These are phyloP conservation scores for Thymus mandschuricus DNA, from an alignment of 257 asterid genomes.

Conservation along the genomic window DNA sequence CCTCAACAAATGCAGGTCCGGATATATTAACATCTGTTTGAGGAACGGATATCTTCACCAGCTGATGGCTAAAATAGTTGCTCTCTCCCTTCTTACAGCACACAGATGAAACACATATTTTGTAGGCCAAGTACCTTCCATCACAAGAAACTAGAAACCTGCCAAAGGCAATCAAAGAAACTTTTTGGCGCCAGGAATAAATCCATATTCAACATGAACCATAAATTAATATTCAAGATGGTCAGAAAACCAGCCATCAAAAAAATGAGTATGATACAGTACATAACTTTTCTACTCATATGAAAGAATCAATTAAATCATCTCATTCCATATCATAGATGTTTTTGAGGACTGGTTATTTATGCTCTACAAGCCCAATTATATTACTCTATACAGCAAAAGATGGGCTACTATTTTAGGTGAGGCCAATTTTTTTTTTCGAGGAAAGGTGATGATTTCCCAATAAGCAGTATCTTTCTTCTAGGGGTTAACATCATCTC, in stretches of 20 bases:
- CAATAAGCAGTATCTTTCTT: not conserved
- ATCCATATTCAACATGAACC: not conserved
- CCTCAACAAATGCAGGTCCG: constrained; percentile 97
- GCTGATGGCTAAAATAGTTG: constrained; percentile 59
- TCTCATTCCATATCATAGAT: not conserved
- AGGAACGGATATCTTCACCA: constrained; percentile 68
- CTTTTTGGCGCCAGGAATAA: constrained; percentile 13
- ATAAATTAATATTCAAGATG: too few relatives aligned
- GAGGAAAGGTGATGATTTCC: too few relatives aligned
- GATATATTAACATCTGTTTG: constrained; percentile 50
- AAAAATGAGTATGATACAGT: not conserved
- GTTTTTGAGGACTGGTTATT: not conserved
- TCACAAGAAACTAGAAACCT: constrained; percentile 87
- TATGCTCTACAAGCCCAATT: not conserved
- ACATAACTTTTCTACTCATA: too few relatives aligned
- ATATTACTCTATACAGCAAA: not conserved
- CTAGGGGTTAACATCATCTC: not conserved
- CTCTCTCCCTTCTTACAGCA: constrained; percentile 48
- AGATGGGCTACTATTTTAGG: not conserved
- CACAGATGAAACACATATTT: constrained; percentile 50
- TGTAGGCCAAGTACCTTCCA: constrained; percentile 67
- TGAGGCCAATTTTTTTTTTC: too few relatives aligned
- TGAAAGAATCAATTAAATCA: not conserved
- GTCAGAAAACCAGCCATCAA: too few relatives aligned
- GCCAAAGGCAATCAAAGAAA: constrained; percentile 32